Conservation (phyloP, 176 grass and related monocot species). For the Triticum dicoccoides region DNA sequence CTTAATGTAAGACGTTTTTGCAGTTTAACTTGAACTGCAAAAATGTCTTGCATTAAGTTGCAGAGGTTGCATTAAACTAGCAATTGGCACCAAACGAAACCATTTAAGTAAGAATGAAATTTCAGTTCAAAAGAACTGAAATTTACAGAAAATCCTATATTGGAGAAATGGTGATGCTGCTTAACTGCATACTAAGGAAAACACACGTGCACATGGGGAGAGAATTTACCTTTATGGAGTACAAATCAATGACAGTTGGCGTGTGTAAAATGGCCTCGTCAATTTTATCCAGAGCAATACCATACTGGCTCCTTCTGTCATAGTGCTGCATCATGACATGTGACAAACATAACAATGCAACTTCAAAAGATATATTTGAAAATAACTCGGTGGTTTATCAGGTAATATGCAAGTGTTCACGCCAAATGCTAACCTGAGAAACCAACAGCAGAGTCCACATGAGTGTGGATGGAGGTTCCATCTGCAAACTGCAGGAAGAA, state of each 20-base stretch:
- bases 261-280: constrained; percentile 92
- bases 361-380: constrained; percentile 15
- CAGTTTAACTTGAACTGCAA: too few relatives aligned
- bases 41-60: too few relatives aligned
- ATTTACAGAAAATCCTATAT: background rate
- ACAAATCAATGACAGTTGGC: constrained; percentile 98
- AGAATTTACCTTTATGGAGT: constrained; percentile 74
- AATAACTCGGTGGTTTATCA: constrained; percentile 4
- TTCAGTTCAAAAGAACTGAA: background rate
- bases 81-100: background rate
- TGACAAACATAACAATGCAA: constrained; percentile 11
- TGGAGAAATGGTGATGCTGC: background rate
- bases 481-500: constrained; percentile 55
- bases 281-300: constrained; percentile 80
- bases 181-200: background rate
- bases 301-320: constrained; percentile 82
- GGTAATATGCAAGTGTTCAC: constrained; percentile 16
- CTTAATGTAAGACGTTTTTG: too few relatives aligned
- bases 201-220: background rate
- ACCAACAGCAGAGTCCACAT: constrained; percentile 93
- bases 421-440: constrained; percentile 77
- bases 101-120: background rate
- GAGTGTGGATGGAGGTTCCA: constrained; percentile 89
- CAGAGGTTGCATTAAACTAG: background rate
- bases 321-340: constrained; percentile 74